phyloP scores from a whole-genome alignment of 805 yeast genomes.

The Starmera amethionina region DNA sequence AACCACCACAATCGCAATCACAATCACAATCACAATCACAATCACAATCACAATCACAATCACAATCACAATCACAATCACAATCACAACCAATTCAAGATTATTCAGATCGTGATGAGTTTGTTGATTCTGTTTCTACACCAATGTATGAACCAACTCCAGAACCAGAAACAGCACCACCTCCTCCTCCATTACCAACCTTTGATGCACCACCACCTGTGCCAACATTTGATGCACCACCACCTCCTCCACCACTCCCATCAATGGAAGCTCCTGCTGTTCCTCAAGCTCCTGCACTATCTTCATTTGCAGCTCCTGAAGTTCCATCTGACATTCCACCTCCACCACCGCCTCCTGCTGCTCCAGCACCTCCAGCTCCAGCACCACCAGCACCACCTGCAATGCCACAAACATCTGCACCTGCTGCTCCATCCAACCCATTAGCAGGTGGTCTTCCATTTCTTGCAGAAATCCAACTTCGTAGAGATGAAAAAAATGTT shows the following conservation, averaged over 20 bases:
- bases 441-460: constrained; percentile 36
- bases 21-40: too few species aligned
- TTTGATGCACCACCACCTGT: constrained; percentile 19
- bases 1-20: constrained; percentile 18
- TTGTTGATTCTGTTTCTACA: constrained; percentile 8
- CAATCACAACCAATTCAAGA: constrained; percentile 18
- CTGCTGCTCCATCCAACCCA: constrained; percentile 9
- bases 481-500: constrained; percentile 36
- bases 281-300: constrained; percentile 14
- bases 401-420: constrained; percentile 10
- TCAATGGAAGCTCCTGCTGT: constrained; percentile 20
- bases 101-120: constrained; percentile 14
- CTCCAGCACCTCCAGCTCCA: constrained; percentile 4
- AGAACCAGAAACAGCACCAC: constrained; percentile 20
- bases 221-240: constrained; percentile 21
- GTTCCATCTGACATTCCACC: constrained; percentile 11
- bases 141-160: constrained; percentile 15
- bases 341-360: constrained; percentile 7
- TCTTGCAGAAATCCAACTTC: constrained; percentile 38
- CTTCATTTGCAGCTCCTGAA: constrained; percentile 20
- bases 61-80: too few species aligned
- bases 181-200: constrained; percentile 24
- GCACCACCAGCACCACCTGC: constrained; percentile 11
- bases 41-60: too few species aligned
- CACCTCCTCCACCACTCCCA: constrained; percentile 22